Base-by-base conservation (phyloP, 2,329 filamentous ascomycete genomes). In the Allantophomopsis cytisporea region DNA sequence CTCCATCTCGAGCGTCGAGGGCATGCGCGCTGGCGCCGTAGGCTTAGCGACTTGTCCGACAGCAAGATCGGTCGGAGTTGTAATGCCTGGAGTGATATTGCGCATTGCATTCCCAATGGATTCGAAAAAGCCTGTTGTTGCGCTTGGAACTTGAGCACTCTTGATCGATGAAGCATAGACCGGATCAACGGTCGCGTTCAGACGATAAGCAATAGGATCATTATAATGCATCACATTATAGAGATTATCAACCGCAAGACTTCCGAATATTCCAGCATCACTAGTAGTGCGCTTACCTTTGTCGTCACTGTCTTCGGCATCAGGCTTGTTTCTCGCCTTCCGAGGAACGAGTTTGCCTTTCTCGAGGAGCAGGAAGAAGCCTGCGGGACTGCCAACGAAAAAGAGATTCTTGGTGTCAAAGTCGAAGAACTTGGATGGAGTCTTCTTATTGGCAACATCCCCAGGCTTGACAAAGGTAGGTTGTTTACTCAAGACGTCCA, bases 351-450 rank as follows among this genome's bases (percentile, higher is more conserved):
- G 69, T 2, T 60, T 62, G 8, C 69, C 71, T 48, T 72, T 79
- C 50, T 94, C 88, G 2, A 98, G 73, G 2, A 96, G 68, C 1
- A 98, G 64, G 58, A 98, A 98, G 63, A 98, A 94, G 0, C 83
- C 89, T 1, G 82, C 84, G 0, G 91, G 91, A 43, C 87, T 94
- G 38, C 91, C 91, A 38, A 82, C 83, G 28, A 94, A 71, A 60
- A 96, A 95, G 0, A 96, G 66, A 46, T 89, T 89, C 38, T 73
- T 84, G 0, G 87, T 94, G 55, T 95, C 79, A 54, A 98, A 98
- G 47, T 95, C 85, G 53, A 98, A 94, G 44, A 79, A 70, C 4
- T 72, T 68, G 43, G 57, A 73, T 35, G 66, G 62, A 1, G 63
- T 56, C 30, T 63, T 54, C 6, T 58, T 54, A 2, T 47, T 54